These are phyloP conservation scores for Russula earlei DNA, from an alignment of 768 basidiomycete genomes.

Conservation along the genomic window DNA sequence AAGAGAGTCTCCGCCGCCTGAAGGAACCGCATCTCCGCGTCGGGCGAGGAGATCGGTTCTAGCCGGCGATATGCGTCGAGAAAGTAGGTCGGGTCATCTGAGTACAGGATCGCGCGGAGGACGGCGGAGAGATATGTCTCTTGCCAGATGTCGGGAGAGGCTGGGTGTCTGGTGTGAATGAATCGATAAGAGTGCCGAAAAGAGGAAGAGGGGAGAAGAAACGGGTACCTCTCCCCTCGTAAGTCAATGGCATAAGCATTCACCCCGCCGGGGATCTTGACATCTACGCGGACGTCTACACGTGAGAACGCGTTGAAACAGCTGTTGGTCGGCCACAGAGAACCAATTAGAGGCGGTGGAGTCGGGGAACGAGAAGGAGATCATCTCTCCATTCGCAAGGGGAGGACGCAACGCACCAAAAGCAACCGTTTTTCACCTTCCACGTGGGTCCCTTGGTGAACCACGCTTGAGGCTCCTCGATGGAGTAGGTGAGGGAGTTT, in stretches of 20 bases:
- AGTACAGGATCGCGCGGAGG: conserved; percentile 86
- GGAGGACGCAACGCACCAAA: conserved; percentile 52
- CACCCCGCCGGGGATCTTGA: conserved; percentile 97
- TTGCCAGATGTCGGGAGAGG: conserved; percentile 90
- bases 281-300: conserved; percentile 93
- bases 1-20: conserved; percentile 87
- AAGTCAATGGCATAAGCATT: conserved; percentile 89
- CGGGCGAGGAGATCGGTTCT: conserved; percentile 84
- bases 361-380: neutral
- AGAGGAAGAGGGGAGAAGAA: too few relatives aligned
- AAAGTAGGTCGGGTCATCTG: conserved; percentile 87
- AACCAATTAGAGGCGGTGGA: too few relatives aligned
- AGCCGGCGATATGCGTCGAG: conserved; percentile 92
- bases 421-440: conserved; percentile 91
- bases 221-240: conserved; percentile 79
- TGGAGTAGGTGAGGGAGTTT: conserved; percentile 93
- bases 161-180: conserved; percentile 58
- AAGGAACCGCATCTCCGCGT: conserved; percentile 84
- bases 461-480: conserved; percentile 90
- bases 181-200: neutral
- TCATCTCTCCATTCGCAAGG: neutral
- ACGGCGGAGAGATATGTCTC: conserved; percentile 95
- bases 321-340: too few relatives aligned
- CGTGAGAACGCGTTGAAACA: conserved; percentile 98
- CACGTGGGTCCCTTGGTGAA: conserved; percentile 76